Evolutionary conservation across 495 filamentous ascomycete species (phyloP).

Genomic region (Oidiodendron maius): DNA sequence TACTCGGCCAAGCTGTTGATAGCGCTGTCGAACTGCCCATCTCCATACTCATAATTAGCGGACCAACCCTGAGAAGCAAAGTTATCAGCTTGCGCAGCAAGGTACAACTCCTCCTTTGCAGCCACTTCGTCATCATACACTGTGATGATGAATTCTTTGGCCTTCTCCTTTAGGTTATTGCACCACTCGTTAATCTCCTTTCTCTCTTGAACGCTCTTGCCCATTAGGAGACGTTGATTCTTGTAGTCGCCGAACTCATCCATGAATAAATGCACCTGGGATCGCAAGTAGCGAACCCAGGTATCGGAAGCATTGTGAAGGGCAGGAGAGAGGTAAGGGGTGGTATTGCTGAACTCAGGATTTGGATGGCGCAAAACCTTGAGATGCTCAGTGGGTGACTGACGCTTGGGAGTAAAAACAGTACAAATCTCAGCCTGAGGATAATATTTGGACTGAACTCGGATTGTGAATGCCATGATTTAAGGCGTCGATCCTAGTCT

Average conservation of each 20-base stretch:
- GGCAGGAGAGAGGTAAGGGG: not conserved
- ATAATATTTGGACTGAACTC: not conserved
- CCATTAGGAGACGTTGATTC: not conserved
- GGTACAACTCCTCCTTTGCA: too few relatives aligned
- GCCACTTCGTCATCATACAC: not conserved
- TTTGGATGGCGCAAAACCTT: not conserved
- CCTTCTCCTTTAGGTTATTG: not conserved
- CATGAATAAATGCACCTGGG: not conserved
- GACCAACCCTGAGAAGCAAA: too few relatives aligned
- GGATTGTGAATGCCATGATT: too few relatives aligned
- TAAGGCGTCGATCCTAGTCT: too few relatives aligned
- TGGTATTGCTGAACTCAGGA: not conserved
- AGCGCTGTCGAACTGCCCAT: too few relatives aligned
- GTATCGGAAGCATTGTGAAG: not conserved
- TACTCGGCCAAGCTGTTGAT: too few relatives aligned
- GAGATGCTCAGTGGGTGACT: not conserved
- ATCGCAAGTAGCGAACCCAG: not conserved
- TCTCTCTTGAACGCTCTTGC: not conserved
- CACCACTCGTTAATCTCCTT: not conserved
- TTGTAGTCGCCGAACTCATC: not conserved
- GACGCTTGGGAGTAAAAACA: not conserved
- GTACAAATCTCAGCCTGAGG: not conserved
- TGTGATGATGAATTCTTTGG: not conserved
- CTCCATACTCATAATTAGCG: too few relatives aligned
- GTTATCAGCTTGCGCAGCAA: too few relatives aligned